phyloP scores from a whole-genome alignment of 805 yeast genomes.

The Candida tammaniensis region DNA sequence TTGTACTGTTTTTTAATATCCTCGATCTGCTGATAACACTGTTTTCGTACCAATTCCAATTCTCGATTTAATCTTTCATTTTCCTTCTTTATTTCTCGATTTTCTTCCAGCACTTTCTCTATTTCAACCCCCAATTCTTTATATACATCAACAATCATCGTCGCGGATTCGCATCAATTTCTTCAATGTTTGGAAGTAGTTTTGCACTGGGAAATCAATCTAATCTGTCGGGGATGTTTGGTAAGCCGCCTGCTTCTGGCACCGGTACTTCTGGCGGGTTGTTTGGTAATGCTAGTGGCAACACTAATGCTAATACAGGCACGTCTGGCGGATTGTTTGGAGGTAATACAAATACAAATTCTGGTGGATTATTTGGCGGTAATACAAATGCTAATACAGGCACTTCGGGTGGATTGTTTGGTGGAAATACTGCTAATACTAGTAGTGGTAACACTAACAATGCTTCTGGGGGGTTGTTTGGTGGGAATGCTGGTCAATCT shows the following conservation, averaged over 20 bases:
- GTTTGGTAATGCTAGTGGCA: slow-evolving; percentile 16
- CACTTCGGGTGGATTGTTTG: slow-evolving; percentile 11
- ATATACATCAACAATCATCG: neutral
- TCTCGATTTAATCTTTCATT: slow-evolving; percentile 19
- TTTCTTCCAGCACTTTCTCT: slow-evolving; percentile 2
- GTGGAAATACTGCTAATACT: slow-evolving; percentile 9
- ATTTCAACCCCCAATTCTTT: slow-evolving; percentile 2
- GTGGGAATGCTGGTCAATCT: slow-evolving; percentile 1
- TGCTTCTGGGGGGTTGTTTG: slow-evolving; percentile 12
- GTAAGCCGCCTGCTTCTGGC: slow-evolving; percentile 8
- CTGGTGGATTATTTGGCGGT: slow-evolving; percentile 12
- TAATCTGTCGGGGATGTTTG: slow-evolving; percentile 7
- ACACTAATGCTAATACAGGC: neutral
- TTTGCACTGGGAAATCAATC: slow-evolving; percentile 3
- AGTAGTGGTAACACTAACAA: slow-evolving; percentile 8
- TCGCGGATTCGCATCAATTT: slow-evolving; percentile 4
- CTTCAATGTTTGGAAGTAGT: slow-evolving; percentile 6
- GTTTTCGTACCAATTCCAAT: slow-evolving; percentile 4
- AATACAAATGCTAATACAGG: slow-evolving; percentile 3
- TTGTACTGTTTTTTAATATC: slow-evolving; percentile 11
- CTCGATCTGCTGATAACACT: slow-evolving; percentile 6
- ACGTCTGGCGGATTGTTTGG: slow-evolving; percentile 19
- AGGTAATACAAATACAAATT: slow-evolving; percentile 6
- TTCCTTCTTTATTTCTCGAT: slow-evolving; percentile 4
- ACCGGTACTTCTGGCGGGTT: slow-evolving; percentile 15